phyloP scores from a whole-genome alignment of 805 yeast species.

The Candida succiphila region DNA sequence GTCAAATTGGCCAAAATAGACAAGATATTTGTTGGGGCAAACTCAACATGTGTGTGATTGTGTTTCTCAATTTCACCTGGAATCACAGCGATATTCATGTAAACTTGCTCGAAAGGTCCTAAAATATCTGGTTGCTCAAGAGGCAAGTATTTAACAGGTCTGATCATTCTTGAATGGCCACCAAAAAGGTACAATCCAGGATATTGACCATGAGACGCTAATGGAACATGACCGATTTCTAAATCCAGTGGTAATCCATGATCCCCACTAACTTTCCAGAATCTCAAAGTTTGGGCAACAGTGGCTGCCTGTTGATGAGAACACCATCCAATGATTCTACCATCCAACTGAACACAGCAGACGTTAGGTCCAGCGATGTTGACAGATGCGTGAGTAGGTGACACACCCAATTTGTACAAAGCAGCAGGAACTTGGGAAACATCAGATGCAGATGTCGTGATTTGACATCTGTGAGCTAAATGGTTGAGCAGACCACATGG shows the following conservation, averaged over 20 bases:
- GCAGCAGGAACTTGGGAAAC: conserved; percentile 61
- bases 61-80: conserved; percentile 81
- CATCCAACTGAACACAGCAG: conserved; percentile 91
- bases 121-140: conserved; percentile 74
- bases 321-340: conserved; percentile 89
- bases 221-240: conserved; percentile 94
- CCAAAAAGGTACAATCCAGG: conserved; percentile 92
- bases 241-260: conserved; percentile 76
- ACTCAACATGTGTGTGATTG: conserved; percentile 88
- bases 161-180: conserved; percentile 88
- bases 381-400: conserved; percentile 67
- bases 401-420: conserved; percentile 66
- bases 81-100: conserved; percentile 91
- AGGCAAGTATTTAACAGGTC: conserved; percentile 91
- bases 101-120: conserved; percentile 97
- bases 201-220: conserved; percentile 91
- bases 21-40: conserved; percentile 86
- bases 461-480: conserved; percentile 88
- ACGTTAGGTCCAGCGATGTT: conserved; percentile 68
- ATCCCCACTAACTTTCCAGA: conserved; percentile 80
- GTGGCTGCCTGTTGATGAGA: conserved; percentile 79
- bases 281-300: conserved; percentile 83
- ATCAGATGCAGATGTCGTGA: conserved; percentile 69
- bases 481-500: conserved; percentile 98
- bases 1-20: conserved; percentile 95